These are phyloP conservation scores for Fusarium transvaalense DNA, from an alignment of 2,329 filamentous ascomycete genomes.

Conservation along the genomic window DNA sequence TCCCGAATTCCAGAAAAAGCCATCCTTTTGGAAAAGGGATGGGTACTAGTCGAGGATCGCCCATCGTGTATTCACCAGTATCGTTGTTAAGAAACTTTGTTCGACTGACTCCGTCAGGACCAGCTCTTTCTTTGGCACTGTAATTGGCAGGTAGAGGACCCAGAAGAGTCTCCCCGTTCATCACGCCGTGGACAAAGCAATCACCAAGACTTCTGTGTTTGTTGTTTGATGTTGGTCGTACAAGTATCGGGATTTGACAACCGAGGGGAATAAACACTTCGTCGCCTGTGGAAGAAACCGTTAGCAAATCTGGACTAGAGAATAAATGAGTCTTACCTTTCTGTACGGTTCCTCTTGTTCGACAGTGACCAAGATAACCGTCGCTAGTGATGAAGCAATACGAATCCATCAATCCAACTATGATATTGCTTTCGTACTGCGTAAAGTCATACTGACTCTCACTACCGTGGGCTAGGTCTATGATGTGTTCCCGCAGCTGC, in stretches of 20 bases:
- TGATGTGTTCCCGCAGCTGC: neutral
- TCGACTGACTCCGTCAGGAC: neutral
- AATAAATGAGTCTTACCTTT: too few species aligned
- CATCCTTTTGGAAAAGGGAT: neutral
- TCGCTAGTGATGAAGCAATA: neutral
- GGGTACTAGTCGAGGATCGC: neutral
- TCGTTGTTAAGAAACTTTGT: neutral
- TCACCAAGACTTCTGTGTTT: neutral
- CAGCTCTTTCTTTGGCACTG: neutral
- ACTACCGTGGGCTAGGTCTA: neutral
- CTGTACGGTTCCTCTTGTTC: neutral
- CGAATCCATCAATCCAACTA: neutral
- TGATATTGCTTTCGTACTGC: neutral
- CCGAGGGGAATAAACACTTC: neutral
- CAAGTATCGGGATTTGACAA: neutral
- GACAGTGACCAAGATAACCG: neutral
- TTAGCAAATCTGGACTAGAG: neutral
- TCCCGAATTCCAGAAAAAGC: neutral
- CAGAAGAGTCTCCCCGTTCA: neutral
- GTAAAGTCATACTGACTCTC: neutral
- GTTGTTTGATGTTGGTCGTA: neutral
- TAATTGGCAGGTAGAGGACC: neutral
- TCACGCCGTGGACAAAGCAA: neutral
- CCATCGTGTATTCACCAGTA: neutral
- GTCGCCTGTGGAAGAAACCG: neutral